Percentiles rank a stretch among this genome's conserved stretches.
These are phyloP conservation scores for Tuber microsphaerosporum DNA, from an alignment of 495 filamentous ascomycete genomes.

Conservation along the genomic window DNA sequence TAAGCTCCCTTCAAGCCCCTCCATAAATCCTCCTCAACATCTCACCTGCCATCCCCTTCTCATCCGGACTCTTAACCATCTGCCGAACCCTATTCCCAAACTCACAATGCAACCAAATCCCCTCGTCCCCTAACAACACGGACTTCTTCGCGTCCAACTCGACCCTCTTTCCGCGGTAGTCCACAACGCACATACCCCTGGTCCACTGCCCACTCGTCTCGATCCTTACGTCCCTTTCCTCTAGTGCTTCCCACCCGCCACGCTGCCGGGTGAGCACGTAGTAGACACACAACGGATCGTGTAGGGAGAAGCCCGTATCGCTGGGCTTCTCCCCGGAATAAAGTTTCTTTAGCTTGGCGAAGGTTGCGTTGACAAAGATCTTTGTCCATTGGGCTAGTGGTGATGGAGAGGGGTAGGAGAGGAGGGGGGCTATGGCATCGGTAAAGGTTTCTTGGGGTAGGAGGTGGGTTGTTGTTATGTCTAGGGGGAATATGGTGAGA, in stretches of 20 bases:
- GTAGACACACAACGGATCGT: conserved; percentile 86
- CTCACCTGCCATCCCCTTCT: conserved; percentile 38
- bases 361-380: conserved; percentile 70
- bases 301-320: conserved; percentile 60
- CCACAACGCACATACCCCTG: conserved; percentile 77
- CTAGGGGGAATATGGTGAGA: conserved; percentile 75
- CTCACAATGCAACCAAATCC: conserved; percentile 53
- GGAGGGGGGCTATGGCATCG: conserved; percentile 47
- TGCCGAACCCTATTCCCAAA: conserved; percentile 58
- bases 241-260: conserved; percentile 43
- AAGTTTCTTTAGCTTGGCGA: conserved; percentile 60
- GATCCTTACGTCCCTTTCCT: conserved; percentile 66
- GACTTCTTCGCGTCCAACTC: conserved; percentile 49
- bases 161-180: conserved; percentile 59
- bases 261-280: conserved; percentile 59
- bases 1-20: background rate
- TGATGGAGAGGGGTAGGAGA: conserved; percentile 50
- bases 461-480: conserved; percentile 73
- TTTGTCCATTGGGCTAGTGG: conserved; percentile 77
- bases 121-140: conserved; percentile 55
- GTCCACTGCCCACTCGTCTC: conserved; percentile 93
- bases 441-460: conserved; percentile 57
- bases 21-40: conserved; percentile 45
- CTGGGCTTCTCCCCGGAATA: conserved; percentile 52
- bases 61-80: conserved; percentile 47